Conservation (phyloP, 352 stramenopile genomes). For the Phytophthora idaei region DNA sequence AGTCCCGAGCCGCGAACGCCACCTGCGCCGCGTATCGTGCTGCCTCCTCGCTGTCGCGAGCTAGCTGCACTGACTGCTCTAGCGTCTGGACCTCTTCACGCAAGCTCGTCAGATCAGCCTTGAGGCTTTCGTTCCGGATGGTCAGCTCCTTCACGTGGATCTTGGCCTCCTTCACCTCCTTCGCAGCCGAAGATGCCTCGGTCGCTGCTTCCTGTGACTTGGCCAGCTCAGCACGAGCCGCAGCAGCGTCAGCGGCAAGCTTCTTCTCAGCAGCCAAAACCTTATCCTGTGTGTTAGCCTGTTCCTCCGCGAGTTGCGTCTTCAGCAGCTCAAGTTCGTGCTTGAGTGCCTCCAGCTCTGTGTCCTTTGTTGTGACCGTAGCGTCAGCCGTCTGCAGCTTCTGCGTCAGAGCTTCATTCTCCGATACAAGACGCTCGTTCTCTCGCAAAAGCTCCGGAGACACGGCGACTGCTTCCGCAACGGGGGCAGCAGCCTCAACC, state of each 20-base stretch:
- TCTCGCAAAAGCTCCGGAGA: conserved; percentile 42
- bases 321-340: conserved; percentile 43
- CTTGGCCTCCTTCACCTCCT: conserved; percentile 30
- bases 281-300: conserved; percentile 32
- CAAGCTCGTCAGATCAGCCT: conserved; percentile 39
- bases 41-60: conserved; percentile 75
- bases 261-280: conserved; percentile 26
- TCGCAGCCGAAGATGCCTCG: conserved; percentile 21
- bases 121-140: conserved; percentile 33
- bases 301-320: conserved; percentile 37
- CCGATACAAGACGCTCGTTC: conserved; percentile 45
- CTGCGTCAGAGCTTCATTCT: conserved; percentile 46
- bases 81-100: conserved; percentile 52
- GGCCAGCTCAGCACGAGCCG: conserved; percentile 26
- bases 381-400: conserved; percentile 40
- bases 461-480: conserved; percentile 5
- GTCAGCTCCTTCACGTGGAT: conserved; percentile 37
- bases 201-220: conserved; percentile 27
- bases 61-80: conserved; percentile 46
- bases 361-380: conserved; percentile 38
- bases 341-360: conserved; percentile 42
- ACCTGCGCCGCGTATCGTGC: conserved; percentile 73
- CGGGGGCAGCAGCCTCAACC: conserved; percentile 4
- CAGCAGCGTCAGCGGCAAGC: conserved; percentile 24
- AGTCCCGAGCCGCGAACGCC: conserved; percentile 71